Evolutionary conservation across 805 yeast genomes (phyloP).

Genomic region (Wickerhamomyces kurtzmanii): DNA sequence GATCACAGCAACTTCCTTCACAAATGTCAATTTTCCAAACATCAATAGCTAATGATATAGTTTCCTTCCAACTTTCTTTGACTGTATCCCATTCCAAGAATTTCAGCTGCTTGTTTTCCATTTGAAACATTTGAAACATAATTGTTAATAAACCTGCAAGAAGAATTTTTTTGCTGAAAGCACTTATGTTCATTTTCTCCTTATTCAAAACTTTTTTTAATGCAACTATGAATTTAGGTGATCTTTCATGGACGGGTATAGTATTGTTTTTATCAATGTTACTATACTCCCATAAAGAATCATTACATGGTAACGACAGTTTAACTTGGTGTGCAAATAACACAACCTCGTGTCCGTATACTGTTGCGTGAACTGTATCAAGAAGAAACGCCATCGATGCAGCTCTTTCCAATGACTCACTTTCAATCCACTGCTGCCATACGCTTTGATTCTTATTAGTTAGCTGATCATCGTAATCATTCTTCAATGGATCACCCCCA

Average conservation of each 20-base stretch:
- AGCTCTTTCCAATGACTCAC: constrained; percentile 31
- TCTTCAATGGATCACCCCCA: constrained; percentile 30
- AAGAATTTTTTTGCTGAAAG: constrained; percentile 52
- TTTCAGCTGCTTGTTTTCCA: constrained; percentile 36
- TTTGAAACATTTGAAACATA: constrained; percentile 48
- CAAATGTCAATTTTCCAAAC: constrained; percentile 33
- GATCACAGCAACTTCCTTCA: not conserved
- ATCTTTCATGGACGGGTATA: no score
- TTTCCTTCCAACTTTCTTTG: constrained; percentile 43
- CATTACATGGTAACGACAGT: constrained; percentile 1
- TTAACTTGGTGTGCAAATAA: constrained; percentile 1
- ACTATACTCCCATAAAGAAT: constrained; percentile 1
- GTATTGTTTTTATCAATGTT: no score
- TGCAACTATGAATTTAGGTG: no score
- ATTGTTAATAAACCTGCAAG: constrained; percentile 54
- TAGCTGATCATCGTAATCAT: constrained; percentile 13
- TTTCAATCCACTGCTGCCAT: constrained; percentile 28
- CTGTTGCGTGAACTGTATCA: constrained; percentile 29
- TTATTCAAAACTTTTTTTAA: not conserved
- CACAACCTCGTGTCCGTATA: constrained; percentile 26
- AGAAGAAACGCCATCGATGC: constrained; percentile 33
- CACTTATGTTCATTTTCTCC: constrained; percentile 18
- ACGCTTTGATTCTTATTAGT: constrained; percentile 3
- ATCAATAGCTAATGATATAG: constrained; percentile 55
- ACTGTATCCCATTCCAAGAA: constrained; percentile 17